Base-by-base conservation (phyloP, 2,329 filamentous ascomycete genomes). In the Colletotrichum brevisporum region DNA sequence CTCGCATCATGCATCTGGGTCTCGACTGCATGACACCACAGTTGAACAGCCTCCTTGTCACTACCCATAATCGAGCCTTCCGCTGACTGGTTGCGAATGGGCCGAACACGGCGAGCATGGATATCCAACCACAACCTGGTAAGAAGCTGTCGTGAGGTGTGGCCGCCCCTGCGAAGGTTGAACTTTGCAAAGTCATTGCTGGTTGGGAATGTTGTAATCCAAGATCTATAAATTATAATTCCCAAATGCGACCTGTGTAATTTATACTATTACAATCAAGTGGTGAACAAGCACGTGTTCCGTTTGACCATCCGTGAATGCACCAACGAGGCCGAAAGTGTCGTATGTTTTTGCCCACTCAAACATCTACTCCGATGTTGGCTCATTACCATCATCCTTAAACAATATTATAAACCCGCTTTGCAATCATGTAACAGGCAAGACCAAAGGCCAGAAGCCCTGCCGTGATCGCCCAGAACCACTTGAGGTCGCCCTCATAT, bases 351-450 rank as follows among this genome's bases (percentile, higher is more conserved):
- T 69, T 61, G 31, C 48, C 52, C 24, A 15, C 24, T 26, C 48
- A 48, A 47, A 43, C 63, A 21, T 55, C 56, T 47, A 41, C 56
- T 24, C 4, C 48, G 24, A 55, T 27, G 47, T 12, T 18, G 47
- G n/a, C 8, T 12, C 51, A n/a, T 16, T 21, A 24, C 27, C 18
- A 36, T 27, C 13, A 21, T 12, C 55, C 39, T 76, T 78, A 94
- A 45, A 94, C 92, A 81, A 95, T 94, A 51, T 91, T 89, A 78
- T 95, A 95, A 45, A 95, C 90, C 73, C 92, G 88, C 85, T 96
- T 97, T 18, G 94, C 94, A 73, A 95, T 91, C 76, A 91, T 83
- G 77, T 91, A 98, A 76, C 95, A 97, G 5, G 85, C 86, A 31
- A 95, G 76, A 0, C 94, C 96, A 80, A 98, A 98, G 18, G 89